Conservation (phyloP, 176 grass and related monocot species). For the Eleusine indica region DNA sequence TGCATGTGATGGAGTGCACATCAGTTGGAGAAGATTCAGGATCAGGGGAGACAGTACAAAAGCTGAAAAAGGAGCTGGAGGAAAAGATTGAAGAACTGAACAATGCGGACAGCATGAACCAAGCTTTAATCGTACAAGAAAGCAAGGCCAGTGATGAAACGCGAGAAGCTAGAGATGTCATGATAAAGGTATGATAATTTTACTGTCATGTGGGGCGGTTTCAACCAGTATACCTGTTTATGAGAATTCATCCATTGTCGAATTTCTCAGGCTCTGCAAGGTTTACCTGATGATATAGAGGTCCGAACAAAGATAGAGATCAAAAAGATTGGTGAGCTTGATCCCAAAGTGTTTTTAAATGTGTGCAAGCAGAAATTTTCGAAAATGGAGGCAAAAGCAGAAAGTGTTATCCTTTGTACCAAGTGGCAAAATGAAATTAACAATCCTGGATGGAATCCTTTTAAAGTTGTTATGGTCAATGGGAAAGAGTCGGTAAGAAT, state of each 20-base stretch:
- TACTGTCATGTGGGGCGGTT: background rate
- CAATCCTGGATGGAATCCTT: slow-evolving; percentile 68
- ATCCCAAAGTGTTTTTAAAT: slow-evolving; percentile 51
- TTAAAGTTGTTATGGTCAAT: slow-evolving; percentile 37
- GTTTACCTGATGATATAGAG: slow-evolving; percentile 24
- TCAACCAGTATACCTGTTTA: background rate
- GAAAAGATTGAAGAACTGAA: slow-evolving; percentile 77
- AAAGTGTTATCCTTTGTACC: slow-evolving; percentile 39
- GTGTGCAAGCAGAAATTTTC: slow-evolving; percentile 47
- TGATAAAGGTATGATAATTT: slow-evolving; percentile 57
- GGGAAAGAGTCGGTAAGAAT: slow-evolving; percentile 53
- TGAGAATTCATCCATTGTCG: slow-evolving; percentile 7
- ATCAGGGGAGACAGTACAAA: slow-evolving; percentile 44
- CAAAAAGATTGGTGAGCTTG: slow-evolving; percentile 70
- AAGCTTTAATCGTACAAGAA: slow-evolving; percentile 55
- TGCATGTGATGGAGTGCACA: slow-evolving; percentile 66
- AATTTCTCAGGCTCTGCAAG: slow-evolving; percentile 37
- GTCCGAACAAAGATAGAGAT: slow-evolving; percentile 45
- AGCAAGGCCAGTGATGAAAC: slow-evolving; percentile 61
- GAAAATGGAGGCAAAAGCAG: slow-evolving; percentile 41
- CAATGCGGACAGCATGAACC: slow-evolving; percentile 42
- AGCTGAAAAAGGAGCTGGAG: slow-evolving; percentile 50
- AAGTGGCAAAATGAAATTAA: slow-evolving; percentile 79
- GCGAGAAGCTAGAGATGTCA: slow-evolving; percentile 57
- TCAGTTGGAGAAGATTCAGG: slow-evolving; percentile 46